A percentile compares a stretch with the other conserved stretches of the same genome.
These are phyloP conservation scores for Leccinum disarticulatum DNA, from an alignment of 768 basidiomycete genomes.

Conservation along the genomic window DNA sequence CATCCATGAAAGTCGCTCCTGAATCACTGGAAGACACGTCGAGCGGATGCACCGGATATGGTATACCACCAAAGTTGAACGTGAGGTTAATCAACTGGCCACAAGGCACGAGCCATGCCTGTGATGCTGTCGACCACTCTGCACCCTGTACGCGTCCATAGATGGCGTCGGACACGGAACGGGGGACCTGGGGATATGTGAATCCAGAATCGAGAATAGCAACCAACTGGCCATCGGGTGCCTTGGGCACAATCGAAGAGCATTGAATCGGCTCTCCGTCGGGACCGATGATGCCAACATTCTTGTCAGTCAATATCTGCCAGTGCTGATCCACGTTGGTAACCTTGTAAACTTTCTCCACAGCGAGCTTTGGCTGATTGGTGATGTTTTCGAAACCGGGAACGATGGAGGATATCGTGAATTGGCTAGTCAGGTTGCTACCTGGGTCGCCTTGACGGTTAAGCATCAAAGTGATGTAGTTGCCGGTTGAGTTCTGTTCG, in stretches of 20 bases:
- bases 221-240: conserved; percentile 62
- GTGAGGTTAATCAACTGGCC: conserved; percentile 69
- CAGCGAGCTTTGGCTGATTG: conserved; percentile 60
- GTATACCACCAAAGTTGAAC: conserved; percentile 66
- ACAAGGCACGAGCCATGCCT: conserved; percentile 76
- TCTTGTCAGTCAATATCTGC: conserved; percentile 68
- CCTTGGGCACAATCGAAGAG: conserved; percentile 67
- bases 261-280: conserved; percentile 63
- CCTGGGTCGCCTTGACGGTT: conserved; percentile 55
- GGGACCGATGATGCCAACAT: conserved; percentile 70
- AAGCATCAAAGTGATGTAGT: conserved; percentile 67
- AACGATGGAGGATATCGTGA: conserved; percentile 66
- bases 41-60: conserved; percentile 74
- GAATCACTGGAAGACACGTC: conserved; percentile 65
- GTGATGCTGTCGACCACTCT: conserved; percentile 51
- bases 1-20: conserved; percentile 39
- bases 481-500: conserved; percentile 54
- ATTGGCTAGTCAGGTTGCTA: conserved; percentile 54
- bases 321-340: conserved; percentile 75
- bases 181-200: conserved; percentile 70
- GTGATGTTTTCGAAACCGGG: conserved; percentile 61
- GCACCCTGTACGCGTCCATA: conserved; percentile 79
- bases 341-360: conserved; percentile 62
- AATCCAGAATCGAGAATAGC: conserved; percentile 77
- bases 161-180: conserved; percentile 74